These are phyloP conservation scores for Barnettozyma vustinii DNA, from an alignment of 805 yeast species.

Conservation along the genomic window DNA sequence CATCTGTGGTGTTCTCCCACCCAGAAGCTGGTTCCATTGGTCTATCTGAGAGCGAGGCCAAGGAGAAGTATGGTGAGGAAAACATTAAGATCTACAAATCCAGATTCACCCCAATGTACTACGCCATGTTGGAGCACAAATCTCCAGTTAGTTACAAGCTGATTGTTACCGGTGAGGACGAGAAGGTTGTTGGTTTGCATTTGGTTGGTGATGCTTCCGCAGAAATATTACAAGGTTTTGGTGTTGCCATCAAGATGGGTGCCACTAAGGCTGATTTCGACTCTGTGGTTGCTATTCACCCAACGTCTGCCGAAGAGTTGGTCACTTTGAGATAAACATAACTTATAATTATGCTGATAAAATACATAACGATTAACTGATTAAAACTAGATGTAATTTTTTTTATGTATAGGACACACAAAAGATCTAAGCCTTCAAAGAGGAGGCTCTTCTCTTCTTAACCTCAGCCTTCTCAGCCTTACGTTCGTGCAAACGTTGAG, in stretches of 20 bases:
- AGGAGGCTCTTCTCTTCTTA: conserved; percentile 99
- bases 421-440: conserved; percentile 71
- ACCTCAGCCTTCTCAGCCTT: conserved; percentile 98
- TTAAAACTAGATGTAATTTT: conserved; percentile 10
- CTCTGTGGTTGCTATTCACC: conserved; percentile 95
- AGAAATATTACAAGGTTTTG: conserved; percentile 96
- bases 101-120: conserved; percentile 86
- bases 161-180: conserved; percentile 71
- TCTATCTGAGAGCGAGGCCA: conserved; percentile 72
- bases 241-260: conserved; percentile 98
- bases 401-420: conserved; percentile 2
- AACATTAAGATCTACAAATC: conserved; percentile 78
- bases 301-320: conserved; percentile 96
- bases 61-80: conserved; percentile 70
- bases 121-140: conserved; percentile 75
- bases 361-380: conserved; percentile 3
- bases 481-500: conserved; percentile 96
- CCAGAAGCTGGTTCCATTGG: conserved; percentile 98
- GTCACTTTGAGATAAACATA: conserved; percentile 54
- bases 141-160: conserved; percentile 85
- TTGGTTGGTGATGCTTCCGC: conserved; percentile 86
- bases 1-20: conserved; percentile 95
- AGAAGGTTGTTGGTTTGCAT: conserved; percentile 94
- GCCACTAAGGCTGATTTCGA: conserved; percentile 97
- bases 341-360: not conserved